These are phyloP conservation scores for Leptographium procerum DNA, from an alignment of 2,329 filamentous ascomycete species.

Conservation along the genomic window DNA sequence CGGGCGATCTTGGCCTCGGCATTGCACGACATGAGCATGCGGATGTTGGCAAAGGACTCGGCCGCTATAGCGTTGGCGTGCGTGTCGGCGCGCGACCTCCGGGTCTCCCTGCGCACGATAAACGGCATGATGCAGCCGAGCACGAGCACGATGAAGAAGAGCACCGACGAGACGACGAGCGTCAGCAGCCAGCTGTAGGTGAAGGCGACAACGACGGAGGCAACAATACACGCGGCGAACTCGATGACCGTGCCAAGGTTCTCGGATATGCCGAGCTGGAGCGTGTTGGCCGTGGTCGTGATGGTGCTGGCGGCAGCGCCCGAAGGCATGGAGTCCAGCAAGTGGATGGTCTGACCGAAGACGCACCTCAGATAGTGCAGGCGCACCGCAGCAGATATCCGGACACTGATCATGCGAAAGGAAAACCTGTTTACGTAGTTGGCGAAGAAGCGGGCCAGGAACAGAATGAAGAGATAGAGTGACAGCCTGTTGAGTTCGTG, in stretches of 20 bases:
- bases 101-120: slow-evolving; percentile 39
- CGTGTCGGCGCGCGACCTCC: slow-evolving; percentile 38
- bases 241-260: slow-evolving; percentile 50
- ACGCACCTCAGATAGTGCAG: slow-evolving; percentile 53
- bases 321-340: slow-evolving; percentile 53
- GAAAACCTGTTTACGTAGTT: slow-evolving; percentile 45
- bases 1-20: slow-evolving; percentile 42
- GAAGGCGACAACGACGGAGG: slow-evolving; percentile 44
- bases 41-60: slow-evolving; percentile 47
- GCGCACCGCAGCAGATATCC: slow-evolving; percentile 49
- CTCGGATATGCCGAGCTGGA: slow-evolving; percentile 56
- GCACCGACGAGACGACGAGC: slow-evolving; percentile 43
- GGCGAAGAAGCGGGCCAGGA: slow-evolving; percentile 52
- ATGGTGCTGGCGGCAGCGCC: slow-evolving; percentile 53
- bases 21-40: slow-evolving; percentile 52
- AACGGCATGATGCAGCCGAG: slow-evolving; percentile 40
- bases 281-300: slow-evolving; percentile 49
- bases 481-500: slow-evolving; percentile 31
- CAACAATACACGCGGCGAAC: slow-evolving; percentile 38
- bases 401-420: slow-evolving; percentile 51
- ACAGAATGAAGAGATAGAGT: slow-evolving; percentile 60
- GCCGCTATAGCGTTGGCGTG: slow-evolving; percentile 49
- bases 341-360: slow-evolving; percentile 54
- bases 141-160: slow-evolving; percentile 43
- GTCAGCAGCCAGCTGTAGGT: slow-evolving; percentile 47